Percentiles rank a stretch among this genome's conserved stretches.
phyloP scores from a whole-genome alignment of 2,329 filamentous ascomycete species.

The Sporothrix humicola region DNA sequence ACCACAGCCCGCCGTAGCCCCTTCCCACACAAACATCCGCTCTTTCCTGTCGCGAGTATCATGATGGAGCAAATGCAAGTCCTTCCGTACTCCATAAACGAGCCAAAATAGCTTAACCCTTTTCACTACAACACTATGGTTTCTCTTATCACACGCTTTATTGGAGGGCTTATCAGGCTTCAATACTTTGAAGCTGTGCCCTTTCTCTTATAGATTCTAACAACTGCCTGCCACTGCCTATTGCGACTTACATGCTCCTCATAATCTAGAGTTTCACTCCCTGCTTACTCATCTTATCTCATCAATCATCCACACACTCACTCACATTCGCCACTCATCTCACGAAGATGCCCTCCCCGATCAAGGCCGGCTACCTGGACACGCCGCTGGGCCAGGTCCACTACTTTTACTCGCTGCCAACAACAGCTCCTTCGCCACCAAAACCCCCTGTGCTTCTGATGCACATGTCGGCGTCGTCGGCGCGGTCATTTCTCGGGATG shows the following conservation, averaged over 20 bases:
- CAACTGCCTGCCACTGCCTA: neutral
- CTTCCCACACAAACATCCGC: no score
- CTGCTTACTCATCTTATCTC: slow-evolving; percentile 9
- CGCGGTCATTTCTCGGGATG: slow-evolving; percentile 27
- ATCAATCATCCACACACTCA: neutral
- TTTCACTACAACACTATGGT: no score
- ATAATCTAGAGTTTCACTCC: no score
- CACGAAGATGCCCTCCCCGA: slow-evolving; percentile 2
- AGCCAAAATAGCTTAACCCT: neutral
- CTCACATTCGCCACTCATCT: neutral
- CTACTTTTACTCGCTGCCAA: slow-evolving; percentile 31
- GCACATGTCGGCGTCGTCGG: slow-evolving; percentile 38
- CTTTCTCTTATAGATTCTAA: neutral
- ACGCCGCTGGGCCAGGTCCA: slow-evolving; percentile 36
- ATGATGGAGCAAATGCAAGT: neutral
- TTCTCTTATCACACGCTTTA: neutral
- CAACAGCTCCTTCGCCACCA: neutral
- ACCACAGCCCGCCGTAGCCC: no score
- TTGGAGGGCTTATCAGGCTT: neutral
- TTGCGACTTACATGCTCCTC: neutral
- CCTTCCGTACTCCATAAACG: neutral
- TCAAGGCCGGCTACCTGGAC: slow-evolving; percentile 34
- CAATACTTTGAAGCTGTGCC: neutral
- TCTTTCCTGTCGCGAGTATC: no score
- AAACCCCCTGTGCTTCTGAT: slow-evolving; percentile 32